Evolutionary conservation across 2,329 filamentous ascomycete species (phyloP), one percentile per base, ranked within the genome.

Genomic region (Talaromyces sp.): DNA sequence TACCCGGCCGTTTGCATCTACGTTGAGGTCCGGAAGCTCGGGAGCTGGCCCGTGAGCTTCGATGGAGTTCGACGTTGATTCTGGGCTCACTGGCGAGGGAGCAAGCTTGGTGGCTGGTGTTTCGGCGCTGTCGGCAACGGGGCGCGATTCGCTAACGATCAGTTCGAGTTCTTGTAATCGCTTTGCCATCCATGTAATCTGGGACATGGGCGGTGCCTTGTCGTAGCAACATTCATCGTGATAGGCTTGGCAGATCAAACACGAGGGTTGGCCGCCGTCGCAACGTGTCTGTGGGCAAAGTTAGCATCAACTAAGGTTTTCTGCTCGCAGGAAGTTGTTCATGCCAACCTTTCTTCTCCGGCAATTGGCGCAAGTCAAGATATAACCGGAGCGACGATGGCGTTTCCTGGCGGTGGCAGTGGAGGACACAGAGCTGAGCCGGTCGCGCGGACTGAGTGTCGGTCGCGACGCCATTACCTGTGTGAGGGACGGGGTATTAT

Each of bases 181-280:
- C 17, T 52, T 52, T n/a, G 48, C 48, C 48, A 52, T 52, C 48
- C 48, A 52, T 27, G 48, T 52, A 19, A 52, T 52, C 26, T 52
- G 48, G 17, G 48, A 52, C 48, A 52, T 52, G 24, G 48, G 48
- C 27, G 48, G 48, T 26, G 48, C 48, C 17, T 52, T 52, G 48
- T 52, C 48, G 48, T 52, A 52, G 48, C 48, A 52, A 11, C 48
- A 52, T 52, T 52, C 48, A 52, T 52, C 48, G 26, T 52, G 48
- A 17, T 52, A 52, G 27, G 48, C 48, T 10, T 52, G 48, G 26
- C 48, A 52, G 12, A 52, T 52, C 27, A 52, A 52, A 12, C 48
- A 52, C 24, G 48, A 52, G 24, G 48, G 48, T 11, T 52, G 48
- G 24, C 48, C 48, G 26, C 48, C 48, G 29, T 52, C 48, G 8